phyloP scores from a whole-genome alignment of 768 basidiomycete species.

The Russula lepida region DNA sequence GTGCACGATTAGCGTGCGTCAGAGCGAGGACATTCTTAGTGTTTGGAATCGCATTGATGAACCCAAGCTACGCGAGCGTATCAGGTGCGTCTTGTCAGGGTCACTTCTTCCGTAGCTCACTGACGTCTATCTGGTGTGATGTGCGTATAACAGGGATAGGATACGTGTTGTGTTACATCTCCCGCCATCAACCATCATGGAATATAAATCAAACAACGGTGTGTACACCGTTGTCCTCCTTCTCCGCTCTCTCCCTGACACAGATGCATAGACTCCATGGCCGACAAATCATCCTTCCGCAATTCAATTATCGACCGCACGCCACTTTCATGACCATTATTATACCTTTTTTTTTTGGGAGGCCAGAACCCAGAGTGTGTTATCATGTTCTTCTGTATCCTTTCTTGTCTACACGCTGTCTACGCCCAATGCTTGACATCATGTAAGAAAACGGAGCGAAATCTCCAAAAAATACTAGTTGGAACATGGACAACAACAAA shows the following conservation, averaged over 20 bases:
- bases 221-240: constrained; percentile 18
- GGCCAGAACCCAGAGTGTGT: not conserved
- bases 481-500: not conserved
- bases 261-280: constrained; percentile 62
- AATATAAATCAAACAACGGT: constrained; percentile 94
- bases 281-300: constrained; percentile 81
- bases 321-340: constrained; percentile 26
- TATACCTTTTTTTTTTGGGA: not conserved
- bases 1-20: constrained; percentile 88
- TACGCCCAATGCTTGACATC: constrained; percentile 8
- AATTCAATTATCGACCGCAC: constrained; percentile 25
- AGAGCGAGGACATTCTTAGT: constrained; percentile 89
- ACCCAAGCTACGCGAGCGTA: constrained; percentile 64
- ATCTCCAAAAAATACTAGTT: not conserved
- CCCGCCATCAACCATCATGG: constrained; percentile 73
- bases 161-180: constrained; percentile 70
- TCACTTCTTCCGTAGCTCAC: not conserved
- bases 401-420: constrained; percentile 14
- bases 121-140: not conserved
- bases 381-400: constrained; percentile 5
- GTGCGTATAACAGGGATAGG: constrained; percentile 50
- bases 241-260: not conserved
- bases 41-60: constrained; percentile 90
- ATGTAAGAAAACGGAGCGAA: constrained; percentile 4
- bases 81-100: constrained; percentile 49